Conservation (phyloP, 2,329 filamentous ascomycete genomes). For the Ustulina deusta region DNA sequence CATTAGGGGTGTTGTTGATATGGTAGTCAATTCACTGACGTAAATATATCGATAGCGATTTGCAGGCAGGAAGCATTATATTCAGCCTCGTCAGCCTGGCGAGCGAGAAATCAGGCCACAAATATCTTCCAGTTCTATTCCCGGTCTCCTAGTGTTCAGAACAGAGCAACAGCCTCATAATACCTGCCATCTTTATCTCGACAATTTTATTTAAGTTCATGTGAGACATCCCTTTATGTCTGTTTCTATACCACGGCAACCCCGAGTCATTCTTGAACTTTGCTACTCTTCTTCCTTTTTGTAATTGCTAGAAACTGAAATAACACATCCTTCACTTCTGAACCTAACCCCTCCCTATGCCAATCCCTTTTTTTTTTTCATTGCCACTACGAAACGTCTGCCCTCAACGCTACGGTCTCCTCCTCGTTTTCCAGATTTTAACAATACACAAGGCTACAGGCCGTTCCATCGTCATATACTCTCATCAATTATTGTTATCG, state of each 20-base stretch:
- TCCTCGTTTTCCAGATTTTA: not conserved
- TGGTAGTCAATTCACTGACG: not conserved
- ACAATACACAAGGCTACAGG: not conserved
- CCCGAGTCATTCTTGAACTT: not conserved
- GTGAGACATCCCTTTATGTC: not conserved
- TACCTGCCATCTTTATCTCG: constrained; percentile 1
- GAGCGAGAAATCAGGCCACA: not conserved
- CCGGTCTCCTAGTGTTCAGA: not conserved
- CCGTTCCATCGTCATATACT: not conserved
- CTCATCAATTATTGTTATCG: not conserved
- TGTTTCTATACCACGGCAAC: not conserved
- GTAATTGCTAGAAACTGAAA: not conserved
- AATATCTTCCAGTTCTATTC: not conserved
- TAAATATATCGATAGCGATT: not conserved
- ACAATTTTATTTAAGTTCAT: constrained; percentile 3
- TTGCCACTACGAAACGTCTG: not conserved
- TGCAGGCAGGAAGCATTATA: not conserved
- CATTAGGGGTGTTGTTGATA: constrained; percentile 1
- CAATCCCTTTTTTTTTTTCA: constrained; percentile 1
- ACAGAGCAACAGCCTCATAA: not conserved
- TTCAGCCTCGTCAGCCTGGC: constrained; percentile 1
- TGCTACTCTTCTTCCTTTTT: not conserved
- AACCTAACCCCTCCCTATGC: not conserved
- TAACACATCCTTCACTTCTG: not conserved
- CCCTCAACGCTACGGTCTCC: not conserved